Evolutionary conservation across 495 filamentous ascomycete species (phyloP), one percentile per base, ranked within the genome.

Genomic region (Penicillium crystallinum): DNA sequence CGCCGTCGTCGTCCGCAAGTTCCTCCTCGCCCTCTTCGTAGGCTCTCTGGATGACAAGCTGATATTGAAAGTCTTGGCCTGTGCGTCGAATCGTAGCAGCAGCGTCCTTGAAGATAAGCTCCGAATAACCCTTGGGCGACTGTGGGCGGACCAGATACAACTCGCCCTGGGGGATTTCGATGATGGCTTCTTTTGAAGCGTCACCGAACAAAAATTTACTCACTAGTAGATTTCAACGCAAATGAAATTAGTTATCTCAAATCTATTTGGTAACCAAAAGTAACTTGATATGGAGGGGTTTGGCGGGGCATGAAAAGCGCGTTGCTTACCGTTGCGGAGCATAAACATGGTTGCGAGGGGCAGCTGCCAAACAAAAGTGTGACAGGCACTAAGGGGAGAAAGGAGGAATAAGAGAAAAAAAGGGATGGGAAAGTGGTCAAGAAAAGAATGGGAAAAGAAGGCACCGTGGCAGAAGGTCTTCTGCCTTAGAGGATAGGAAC

Each of bases 1-100:
- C 89, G 60, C 90, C 88, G 49, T 91, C 88, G 58, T 86, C 86
- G 55, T 95, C 92, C 5, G 83, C 84, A 29, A 92, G 77, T 60
- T 97, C 92, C 54, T 89, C 92, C 58, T 97, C 93, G 40, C 95
- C 93, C 71, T 98, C 93, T 68, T 98, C 93, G 76, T 91, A 97
- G 49, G 91, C 95, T 49, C 93, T 79, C 65, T 97, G 95, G 18
- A 98, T 81, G 44, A 97, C 92, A 31, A 98, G 86, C 66, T 97
- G 93, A 65, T 97, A 98, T 61, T 98, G 91, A 61, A 86, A 97
- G 23, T 95, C 89, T 67, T 95, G 90, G 2, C 87, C 90, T 8
- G 95, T 97, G 19, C 89, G 84, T 54, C 93, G 86, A 59, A 98
- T 96, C 31, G 86, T 85, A 19, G 91, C 90, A 27, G 86, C 89